Conservation (phyloP, 2,329 filamentous ascomycete genomes). For the Fusarium proliferatum region DNA sequence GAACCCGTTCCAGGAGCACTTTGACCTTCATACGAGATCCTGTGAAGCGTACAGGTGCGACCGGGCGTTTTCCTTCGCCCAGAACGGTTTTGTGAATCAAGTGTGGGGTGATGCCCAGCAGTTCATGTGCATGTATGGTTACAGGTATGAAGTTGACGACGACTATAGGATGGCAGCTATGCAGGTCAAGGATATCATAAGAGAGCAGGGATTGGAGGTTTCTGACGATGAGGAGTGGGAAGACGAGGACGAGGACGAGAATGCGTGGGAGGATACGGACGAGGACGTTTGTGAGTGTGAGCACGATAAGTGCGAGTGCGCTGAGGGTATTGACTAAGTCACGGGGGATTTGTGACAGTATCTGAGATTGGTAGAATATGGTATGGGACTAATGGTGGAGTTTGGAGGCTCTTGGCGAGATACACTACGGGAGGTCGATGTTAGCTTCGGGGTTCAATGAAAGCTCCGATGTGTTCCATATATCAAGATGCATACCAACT, state of each 20-base stretch:
- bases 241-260: background rate
- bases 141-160: too few relatives aligned
- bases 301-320: background rate
- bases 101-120: too few relatives aligned
- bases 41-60: background rate
- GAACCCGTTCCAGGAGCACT: background rate
- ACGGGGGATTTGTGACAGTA: fast-evolving
- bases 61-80: fast-evolving
- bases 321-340: fast-evolving
- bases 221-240: background rate
- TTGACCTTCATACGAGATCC: background rate
- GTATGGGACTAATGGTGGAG: background rate
- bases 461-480: background rate
- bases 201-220: fast-evolving
- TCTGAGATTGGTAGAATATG: background rate
- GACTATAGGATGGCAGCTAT: too few relatives aligned
- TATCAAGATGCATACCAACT: background rate
- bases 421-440: background rate
- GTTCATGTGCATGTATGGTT: too few relatives aligned
- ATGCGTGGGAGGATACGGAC: background rate
- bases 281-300: background rate
- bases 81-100: too few relatives aligned
- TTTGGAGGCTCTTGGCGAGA: background rate
- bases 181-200: fast-evolving
- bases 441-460: background rate